A percentile compares a stretch with the other conserved stretches of the same genome.
Conservation (phyloP, 257 asterid genomes). For the Penstemon newberryi region DNA sequence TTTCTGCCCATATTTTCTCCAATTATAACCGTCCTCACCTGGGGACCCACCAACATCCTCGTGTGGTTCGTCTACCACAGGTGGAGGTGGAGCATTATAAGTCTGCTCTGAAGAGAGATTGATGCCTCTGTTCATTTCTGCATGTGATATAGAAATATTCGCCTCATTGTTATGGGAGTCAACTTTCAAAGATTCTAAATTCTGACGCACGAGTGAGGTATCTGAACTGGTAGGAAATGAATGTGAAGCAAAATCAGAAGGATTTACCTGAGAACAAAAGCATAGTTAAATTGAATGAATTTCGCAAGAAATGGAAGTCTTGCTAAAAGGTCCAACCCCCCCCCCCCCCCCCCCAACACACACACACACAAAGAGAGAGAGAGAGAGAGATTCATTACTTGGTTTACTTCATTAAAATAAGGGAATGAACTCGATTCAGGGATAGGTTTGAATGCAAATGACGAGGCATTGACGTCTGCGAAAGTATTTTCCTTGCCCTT, state of each 20-base stretch:
- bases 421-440: slow-evolving; percentile 48
- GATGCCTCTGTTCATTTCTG: slow-evolving; percentile 33
- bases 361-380: slow-evolving; percentile 2
- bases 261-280: slow-evolving; percentile 35
- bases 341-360: not conserved
- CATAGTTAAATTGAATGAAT: slow-evolving; percentile 11
- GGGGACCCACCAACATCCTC: slow-evolving; percentile 53
- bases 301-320: not conserved
- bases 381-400: slow-evolving; percentile 42
- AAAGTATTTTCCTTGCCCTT: slow-evolving; percentile 51
- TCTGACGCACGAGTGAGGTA: slow-evolving; percentile 27
- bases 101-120: slow-evolving; percentile 37
- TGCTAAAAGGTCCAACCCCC: too few species aligned
- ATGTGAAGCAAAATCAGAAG: slow-evolving; percentile 42
- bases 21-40: slow-evolving; percentile 75
- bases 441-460: slow-evolving; percentile 64
- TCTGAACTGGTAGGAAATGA: slow-evolving; percentile 45
- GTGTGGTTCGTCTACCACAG: slow-evolving; percentile 42
- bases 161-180: slow-evolving; percentile 30
- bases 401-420: slow-evolving; percentile 40
- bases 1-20: slow-evolving; percentile 92
- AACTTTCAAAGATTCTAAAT: slow-evolving; percentile 32
- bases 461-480: slow-evolving; percentile 52
- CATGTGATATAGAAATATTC: slow-evolving; percentile 39
- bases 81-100: slow-evolving; percentile 47